These are phyloP conservation scores for Trichosporon sp. DNA, from an alignment of 1,284 basidiomycete species.

Conservation along the genomic window DNA sequence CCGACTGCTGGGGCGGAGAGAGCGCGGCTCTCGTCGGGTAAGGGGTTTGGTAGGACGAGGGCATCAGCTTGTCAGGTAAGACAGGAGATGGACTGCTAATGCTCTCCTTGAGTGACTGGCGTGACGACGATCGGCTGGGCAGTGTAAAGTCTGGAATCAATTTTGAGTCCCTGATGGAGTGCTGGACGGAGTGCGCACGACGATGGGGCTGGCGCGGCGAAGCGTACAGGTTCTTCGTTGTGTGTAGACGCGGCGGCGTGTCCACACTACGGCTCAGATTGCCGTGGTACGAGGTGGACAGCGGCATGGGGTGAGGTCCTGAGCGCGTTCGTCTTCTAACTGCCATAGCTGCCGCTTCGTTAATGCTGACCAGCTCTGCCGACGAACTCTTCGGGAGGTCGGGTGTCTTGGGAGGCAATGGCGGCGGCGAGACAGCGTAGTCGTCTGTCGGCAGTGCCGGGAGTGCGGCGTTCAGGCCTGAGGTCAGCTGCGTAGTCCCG, in stretches of 20 bases:
- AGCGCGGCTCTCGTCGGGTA: not conserved
- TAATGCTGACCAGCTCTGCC: slow-evolving; percentile 16
- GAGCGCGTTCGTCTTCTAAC: slow-evolving; percentile 8
- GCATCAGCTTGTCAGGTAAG: slow-evolving; percentile 13
- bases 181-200: slow-evolving; percentile 13
- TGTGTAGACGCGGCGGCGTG: not conserved
- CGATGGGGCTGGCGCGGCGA: not conserved
- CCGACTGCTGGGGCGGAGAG: not conserved
- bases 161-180: not conserved
- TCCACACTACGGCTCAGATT: slow-evolving; percentile 5
- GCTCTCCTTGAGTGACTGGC: slow-evolving; percentile 13
- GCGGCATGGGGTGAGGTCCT: not conserved
- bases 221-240: not conserved
- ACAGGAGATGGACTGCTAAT: not conserved
- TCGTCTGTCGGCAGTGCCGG: not conserved
- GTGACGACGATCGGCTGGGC: slow-evolving; percentile 3
- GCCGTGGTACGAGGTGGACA: slow-evolving; percentile 6
- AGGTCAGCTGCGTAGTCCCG: not conserved
- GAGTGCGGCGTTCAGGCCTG: not conserved
- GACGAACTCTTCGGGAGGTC: slow-evolving; percentile 8
- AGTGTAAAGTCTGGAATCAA: slow-evolving; percentile 15
- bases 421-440: not conserved
- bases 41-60: slow-evolving; percentile 6
- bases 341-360: slow-evolving; percentile 14
- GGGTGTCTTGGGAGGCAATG: slow-evolving; percentile 1